These are phyloP conservation scores for Sesbania bispinosa DNA, from an alignment of 306 rosid genomes.

Conservation along the genomic window DNA sequence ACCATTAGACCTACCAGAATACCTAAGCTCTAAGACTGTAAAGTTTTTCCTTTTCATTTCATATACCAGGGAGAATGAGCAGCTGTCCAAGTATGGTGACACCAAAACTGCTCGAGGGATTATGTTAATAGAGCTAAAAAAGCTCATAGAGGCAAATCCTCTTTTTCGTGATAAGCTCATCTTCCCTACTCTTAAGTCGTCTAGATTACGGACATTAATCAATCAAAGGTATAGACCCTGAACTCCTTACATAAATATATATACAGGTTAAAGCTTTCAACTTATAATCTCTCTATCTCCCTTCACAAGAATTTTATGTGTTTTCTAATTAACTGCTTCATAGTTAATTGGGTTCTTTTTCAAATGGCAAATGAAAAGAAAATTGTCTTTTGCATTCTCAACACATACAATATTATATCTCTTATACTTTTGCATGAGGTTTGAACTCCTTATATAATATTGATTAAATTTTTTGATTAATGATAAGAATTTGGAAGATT, in stretches of 20 bases:
- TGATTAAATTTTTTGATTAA: neutral
- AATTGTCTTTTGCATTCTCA: neutral
- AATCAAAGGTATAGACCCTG: slow-evolving; percentile 74
- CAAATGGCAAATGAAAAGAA: neutral
- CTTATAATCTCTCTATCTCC: neutral
- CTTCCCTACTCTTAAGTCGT: slow-evolving; percentile 69
- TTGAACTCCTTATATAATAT: neutral
- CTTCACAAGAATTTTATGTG: neutral
- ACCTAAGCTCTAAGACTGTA: neutral
- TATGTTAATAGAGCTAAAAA: slow-evolving; percentile 81
- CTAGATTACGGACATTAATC: slow-evolving; percentile 76
- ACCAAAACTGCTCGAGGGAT: slow-evolving; percentile 80
- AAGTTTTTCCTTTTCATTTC: slow-evolving; percentile 2
- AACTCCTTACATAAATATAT: slow-evolving; percentile 46
- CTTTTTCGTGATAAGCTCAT: slow-evolving; percentile 77
- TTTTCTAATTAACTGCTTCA: neutral
- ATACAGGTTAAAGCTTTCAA: neutral
- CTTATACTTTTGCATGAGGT: neutral
- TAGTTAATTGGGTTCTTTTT: slow-evolving; percentile 1
- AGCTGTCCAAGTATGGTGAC: slow-evolving; percentile 83
- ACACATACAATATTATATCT: neutral
- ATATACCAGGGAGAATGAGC: slow-evolving; percentile 74
- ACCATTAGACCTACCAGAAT: neutral
- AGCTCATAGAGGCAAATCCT: slow-evolving; percentile 80
- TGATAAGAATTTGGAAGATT: slow-evolving; percentile 9